These are phyloP conservation scores for Microascus cirrosus DNA, from an alignment of 2,329 filamentous ascomycete genomes.

Conservation along the genomic window DNA sequence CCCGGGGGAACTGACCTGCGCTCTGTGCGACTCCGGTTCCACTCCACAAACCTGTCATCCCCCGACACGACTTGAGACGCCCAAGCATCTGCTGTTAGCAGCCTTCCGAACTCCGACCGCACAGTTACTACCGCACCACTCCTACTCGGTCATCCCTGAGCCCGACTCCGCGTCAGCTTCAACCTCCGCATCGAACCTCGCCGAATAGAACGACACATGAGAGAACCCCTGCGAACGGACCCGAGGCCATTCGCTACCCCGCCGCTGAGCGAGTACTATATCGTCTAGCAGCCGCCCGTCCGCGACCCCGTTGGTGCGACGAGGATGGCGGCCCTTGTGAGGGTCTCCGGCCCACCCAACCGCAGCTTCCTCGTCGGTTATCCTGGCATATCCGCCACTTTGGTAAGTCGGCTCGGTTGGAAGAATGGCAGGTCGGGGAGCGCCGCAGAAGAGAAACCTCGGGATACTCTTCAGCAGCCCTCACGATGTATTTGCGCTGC, in stretches of 20 bases:
- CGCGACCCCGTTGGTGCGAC: conserved; percentile 2
- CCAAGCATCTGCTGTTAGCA: not conserved
- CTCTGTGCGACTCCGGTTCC: not conserved
- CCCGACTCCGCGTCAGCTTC: no score
- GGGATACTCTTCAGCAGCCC: not conserved
- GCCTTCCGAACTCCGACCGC: no score
- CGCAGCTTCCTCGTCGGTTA: conserved; percentile 95
- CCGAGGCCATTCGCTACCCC: not conserved
- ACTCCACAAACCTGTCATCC: not conserved
- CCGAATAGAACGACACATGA: not conserved
- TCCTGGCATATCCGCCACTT: conserved; percentile 90
- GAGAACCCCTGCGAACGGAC: not conserved
- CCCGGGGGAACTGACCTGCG: not conserved
- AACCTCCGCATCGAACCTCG: no score
- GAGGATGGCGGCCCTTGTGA: conserved; percentile 67
- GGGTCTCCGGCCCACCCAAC: conserved; percentile 94
- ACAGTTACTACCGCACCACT: no score
- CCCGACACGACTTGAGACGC: not conserved
- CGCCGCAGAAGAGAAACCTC: not conserved
- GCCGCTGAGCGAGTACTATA: not conserved
- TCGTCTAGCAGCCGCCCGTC: not conserved
- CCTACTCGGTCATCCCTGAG: no score
- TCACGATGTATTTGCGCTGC: not conserved
- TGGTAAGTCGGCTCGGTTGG: conserved; percentile 52
- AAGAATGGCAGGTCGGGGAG: not conserved